Evolutionary conservation across 495 filamentous ascomycete genomes (phyloP), one percentile per base, ranked within the genome.

Genomic region (Podospora bellae-mahoneyi): DNA sequence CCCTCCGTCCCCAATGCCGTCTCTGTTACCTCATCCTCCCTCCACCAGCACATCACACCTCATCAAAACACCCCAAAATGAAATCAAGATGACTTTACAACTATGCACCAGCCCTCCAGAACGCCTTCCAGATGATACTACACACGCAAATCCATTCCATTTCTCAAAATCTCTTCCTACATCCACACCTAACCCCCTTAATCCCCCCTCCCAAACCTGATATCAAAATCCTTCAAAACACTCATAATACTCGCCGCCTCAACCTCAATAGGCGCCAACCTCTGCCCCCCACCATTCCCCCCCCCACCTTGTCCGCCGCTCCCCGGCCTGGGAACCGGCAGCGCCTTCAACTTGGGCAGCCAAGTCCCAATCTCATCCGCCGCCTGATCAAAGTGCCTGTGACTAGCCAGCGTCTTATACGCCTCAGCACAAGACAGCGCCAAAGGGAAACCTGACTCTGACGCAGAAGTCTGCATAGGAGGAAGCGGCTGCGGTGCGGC

Each of bases 161-260:
- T 23, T 23, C 23, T 23, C 23, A 23, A 23, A 23, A 23, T 23
- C 23, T 23, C 23, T 23, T 1, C 23, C 23, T 23, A 23, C 23
- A 23, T 23, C 23, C 23, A 23, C 23, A 23, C 23, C 23, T 23
- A 48, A 32, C 30, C 4, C 63, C 60, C 28, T 70, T 63, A 77
- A 60, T 74, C 67, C 9, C 77, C 77, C 64, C 73, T 75, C 6
- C 87, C 89, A 77, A 96, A 96, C 54, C 92, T 77, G 53, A 91
- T 84, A 74, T 96, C 92, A 74, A 96, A 92, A 66, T 89, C 88
- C 70, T 90, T 91, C 65, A 96, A 76, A 32, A 95, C 92, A 54
- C 88, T 88, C 89, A 94, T 93, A 28, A 96, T 91, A 75, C 90
- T 93, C 4, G 91, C 91, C 1, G 92, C 90, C 74, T 96, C 92